Conservation (phyloP, 2,329 filamentous ascomycete genomes). For the Colletotrichum sp. region DNA sequence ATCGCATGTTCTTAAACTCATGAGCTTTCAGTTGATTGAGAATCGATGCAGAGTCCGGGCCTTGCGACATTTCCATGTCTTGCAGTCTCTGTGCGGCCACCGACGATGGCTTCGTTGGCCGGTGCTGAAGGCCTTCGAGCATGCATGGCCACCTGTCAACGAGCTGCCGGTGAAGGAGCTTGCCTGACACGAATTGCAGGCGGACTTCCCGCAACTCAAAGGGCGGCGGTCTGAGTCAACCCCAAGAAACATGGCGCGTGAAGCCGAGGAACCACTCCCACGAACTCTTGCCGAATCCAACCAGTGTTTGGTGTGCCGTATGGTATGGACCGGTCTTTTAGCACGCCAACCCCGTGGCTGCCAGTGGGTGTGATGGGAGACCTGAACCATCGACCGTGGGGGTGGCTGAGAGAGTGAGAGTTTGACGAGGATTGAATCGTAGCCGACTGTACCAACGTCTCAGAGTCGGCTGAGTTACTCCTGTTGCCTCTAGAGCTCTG, state of each 20-base stretch:
- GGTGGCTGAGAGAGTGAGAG: not conserved
- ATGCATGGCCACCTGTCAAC: not conserved
- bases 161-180: not conserved
- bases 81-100: not conserved
- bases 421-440: not conserved
- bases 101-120: not conserved
- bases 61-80: not conserved
- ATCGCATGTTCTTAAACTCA: not conserved
- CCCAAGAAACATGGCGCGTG: not conserved
- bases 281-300: not conserved
- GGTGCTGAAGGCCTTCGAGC: not conserved
- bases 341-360: not conserved
- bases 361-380: not conserved
- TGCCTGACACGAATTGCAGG: not conserved
- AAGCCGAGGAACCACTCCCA: not conserved
- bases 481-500: not conserved
- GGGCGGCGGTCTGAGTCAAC: not conserved
- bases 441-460: conserved; percentile 2
- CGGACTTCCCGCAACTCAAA: not conserved
- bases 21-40: not conserved
- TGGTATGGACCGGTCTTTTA: not conserved
- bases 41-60: not conserved
- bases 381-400: not conserved
- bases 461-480: not conserved
- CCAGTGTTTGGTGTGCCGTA: not conserved